phyloP scores from a whole-genome alignment of 345 rosid genomes.

The Rhizophora apiculata region DNA sequence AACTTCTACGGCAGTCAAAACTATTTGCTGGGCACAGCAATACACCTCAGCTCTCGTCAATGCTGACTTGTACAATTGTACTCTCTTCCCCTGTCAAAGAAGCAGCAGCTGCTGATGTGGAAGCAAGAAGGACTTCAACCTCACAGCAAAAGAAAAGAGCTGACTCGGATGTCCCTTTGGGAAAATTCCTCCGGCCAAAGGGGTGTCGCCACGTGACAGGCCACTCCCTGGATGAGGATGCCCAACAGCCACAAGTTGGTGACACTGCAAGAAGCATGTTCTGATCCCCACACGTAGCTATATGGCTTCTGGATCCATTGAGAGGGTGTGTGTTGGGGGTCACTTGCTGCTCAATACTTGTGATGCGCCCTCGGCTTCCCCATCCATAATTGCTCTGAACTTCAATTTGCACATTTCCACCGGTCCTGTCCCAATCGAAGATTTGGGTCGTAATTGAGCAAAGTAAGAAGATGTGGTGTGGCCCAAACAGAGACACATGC shows the following conservation, averaged over 20 bases:
- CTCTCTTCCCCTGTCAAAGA: neutral
- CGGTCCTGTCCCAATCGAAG: neutral
- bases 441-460: neutral
- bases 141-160: neutral
- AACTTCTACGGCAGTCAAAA: too few species aligned
- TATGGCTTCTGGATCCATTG: conserved; percentile 4
- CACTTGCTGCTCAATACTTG: neutral
- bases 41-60: neutral
- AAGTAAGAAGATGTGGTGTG: neutral
- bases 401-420: neutral
- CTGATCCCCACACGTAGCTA: neutral
- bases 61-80: neutral
- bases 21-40: neutral
- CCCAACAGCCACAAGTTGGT: neutral
- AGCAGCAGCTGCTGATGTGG: neutral
- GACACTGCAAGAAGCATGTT: too few species aligned
- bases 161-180: neutral
- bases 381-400: neutral
- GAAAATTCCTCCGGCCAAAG: neutral
- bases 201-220: neutral
- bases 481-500: neutral
- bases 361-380: conserved; percentile 7
- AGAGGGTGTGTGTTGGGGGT: neutral
- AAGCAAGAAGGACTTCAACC: neutral
- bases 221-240: neutral